Conservation (phyloP, 2,329 filamentous ascomycete genomes). For the Colletotrichum orchidophilum region DNA sequence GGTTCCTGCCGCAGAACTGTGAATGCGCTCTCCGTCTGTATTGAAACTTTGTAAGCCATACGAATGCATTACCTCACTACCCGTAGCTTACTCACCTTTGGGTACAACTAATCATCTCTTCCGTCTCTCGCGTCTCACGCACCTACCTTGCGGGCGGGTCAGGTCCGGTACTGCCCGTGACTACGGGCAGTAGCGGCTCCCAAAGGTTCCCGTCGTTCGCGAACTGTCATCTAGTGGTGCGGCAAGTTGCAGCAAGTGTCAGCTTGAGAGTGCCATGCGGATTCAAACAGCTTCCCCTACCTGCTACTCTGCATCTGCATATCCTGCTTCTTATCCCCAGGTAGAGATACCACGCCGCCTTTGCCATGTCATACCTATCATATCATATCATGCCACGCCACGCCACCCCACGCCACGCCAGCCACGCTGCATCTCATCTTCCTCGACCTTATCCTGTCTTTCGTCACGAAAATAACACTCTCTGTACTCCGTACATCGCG, state of each 20-base stretch:
- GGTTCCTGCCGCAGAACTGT: too few relatives aligned
- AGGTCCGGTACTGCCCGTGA: constrained; percentile 14
- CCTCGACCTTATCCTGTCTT: background rate
- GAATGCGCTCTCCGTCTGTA: background rate
- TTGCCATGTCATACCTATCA: background rate
- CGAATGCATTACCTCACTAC: too few relatives aligned
- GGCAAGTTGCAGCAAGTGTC: background rate
- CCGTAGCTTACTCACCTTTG: too few relatives aligned
- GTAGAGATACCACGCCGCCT: background rate
- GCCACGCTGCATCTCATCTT: background rate
- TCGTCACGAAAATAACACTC: too few relatives aligned
- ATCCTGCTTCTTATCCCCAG: background rate
- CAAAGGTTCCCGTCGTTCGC: background rate
- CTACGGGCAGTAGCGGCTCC: background rate
- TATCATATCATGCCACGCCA: background rate
- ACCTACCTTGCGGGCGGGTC: background rate
- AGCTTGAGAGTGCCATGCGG: background rate
- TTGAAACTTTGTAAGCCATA: background rate
- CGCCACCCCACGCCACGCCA: background rate
- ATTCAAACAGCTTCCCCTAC: background rate
- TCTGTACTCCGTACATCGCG: background rate
- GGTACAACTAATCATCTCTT: background rate
- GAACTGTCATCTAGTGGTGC: background rate
- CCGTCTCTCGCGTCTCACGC: background rate
- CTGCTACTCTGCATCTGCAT: background rate